Base-by-base conservation (phyloP, 179 eudicot genomes). In the Amaranthus tricolor region DNA sequence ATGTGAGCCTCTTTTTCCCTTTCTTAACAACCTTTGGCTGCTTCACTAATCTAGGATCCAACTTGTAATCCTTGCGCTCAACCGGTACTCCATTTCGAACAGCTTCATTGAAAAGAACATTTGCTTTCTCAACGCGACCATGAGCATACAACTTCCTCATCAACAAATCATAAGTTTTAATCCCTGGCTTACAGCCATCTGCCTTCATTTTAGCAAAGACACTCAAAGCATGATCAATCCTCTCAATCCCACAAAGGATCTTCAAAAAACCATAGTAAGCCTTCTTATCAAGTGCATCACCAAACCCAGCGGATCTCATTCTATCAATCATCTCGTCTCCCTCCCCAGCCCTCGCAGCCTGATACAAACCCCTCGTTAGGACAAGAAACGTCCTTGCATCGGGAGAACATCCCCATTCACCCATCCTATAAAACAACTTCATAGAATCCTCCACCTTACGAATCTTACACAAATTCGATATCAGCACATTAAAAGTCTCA, bases 261-360 rank as follows among this genome's bases (percentile, higher is more conserved):
- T 80, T 92, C 77, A 94, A 68, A 76, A 90, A 90, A 13, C 83
- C 89, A 69, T 77, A 92, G 73, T 94, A 92, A 3, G 77, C 90
- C 81, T 92, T 86, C 81, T 74, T 88, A 80, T 87, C 83, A 61
- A 94, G 90, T 66, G 83, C 83, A 72, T 73, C 82, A 43, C 90
- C 91, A 69, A 72, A 94, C 43, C 98, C 97, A 0, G 89, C 86
- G 20, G 97, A 94, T 73, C 87, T 94, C 96, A 94, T 89, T 76
- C 85, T 82, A 78, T 90, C 97, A 78, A 94, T 86, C 97, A 94
- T 90, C 71, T 90, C 96, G 66, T 90, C 97, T 16, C 97, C 98
- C 72, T 94, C 98, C 5, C 91, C 96, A 43, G 88, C 63, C 80
- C 98, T 87, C 0, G 93, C 97, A 65, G 96, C 94, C 86, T 92